Percentiles rank a stretch among this genome's conserved stretches.
phyloP scores from a whole-genome alignment of 2,329 filamentous ascomycete species.

The Pseudopithomyces maydicus region DNA sequence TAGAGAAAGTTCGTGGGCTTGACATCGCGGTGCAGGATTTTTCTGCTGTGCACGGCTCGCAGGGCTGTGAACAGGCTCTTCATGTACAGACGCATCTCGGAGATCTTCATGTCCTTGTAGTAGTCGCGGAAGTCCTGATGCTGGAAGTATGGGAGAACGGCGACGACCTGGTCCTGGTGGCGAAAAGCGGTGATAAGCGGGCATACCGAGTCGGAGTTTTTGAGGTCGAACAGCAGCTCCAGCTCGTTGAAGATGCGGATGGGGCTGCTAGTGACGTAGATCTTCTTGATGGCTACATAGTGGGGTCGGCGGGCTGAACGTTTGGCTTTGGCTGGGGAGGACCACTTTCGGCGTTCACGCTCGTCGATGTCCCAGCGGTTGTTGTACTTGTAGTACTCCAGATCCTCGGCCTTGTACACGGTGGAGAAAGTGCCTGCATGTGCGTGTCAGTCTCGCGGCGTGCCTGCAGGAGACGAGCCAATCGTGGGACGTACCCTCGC shows the following conservation, averaged over 20 bases:
- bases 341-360: conserved; percentile 68
- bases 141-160: conserved; percentile 92
- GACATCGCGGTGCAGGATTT: conserved; percentile 92
- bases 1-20: conserved; percentile 98
- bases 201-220: conserved; percentile 82
- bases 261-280: conserved; percentile 97
- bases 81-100: conserved; percentile 89
- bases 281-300: conserved; percentile 98
- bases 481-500: conserved; percentile 70
- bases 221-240: conserved; percentile 86
- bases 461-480: conserved; percentile 34
- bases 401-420: conserved; percentile 96
- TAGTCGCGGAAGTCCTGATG: conserved; percentile 95
- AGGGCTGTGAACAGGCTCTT: conserved; percentile 86
- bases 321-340: conserved; percentile 66
- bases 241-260: conserved; percentile 94
- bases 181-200: conserved; percentile 97
- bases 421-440: conserved; percentile 89
- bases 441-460: conserved; percentile 29
- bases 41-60: conserved; percentile 77
- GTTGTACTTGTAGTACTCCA: conserved; percentile 79
- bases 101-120: conserved; percentile 85
- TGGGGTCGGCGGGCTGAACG: conserved; percentile 60
- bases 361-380: conserved; percentile 85
- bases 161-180: conserved; percentile 90